phyloP scores from a whole-genome alignment of 208 protist species.

The Acanthamoeba lugdunensis region DNA sequence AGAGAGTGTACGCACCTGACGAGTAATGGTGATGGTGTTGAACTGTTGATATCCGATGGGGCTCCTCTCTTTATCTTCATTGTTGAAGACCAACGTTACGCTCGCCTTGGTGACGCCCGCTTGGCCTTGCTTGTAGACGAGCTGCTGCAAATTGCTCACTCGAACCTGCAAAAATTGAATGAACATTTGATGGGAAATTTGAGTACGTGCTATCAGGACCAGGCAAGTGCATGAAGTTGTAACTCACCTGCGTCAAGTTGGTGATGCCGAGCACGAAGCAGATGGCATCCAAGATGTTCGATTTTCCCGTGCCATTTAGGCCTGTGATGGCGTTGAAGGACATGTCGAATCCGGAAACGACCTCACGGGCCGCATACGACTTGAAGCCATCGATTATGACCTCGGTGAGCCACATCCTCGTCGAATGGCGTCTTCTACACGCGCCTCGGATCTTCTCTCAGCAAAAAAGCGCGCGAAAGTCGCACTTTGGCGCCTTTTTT shows the following conservation, averaged over 20 bases:
- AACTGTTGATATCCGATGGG: constrained; percentile 97
- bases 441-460: not conserved
- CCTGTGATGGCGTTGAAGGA: constrained; percentile 99
- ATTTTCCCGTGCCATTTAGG: constrained; percentile 95
- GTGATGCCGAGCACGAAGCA: constrained; percentile 99
- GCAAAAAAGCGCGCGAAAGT: not conserved
- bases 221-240: not conserved
- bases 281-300: constrained; percentile 99
- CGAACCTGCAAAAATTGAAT: constrained; percentile 88
- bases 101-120: constrained; percentile 98
- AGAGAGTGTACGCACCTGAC: constrained; percentile 86
- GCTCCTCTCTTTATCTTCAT: constrained; percentile 93
- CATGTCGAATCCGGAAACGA: constrained; percentile 95
- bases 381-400: constrained; percentile 99
- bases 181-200: not conserved
- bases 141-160: constrained; percentile 95
- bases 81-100: constrained; percentile 99
- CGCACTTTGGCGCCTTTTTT: not conserved
- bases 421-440: not conserved
- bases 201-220: not conserved
- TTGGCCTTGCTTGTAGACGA: constrained; percentile 99
- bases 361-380: constrained; percentile 97
- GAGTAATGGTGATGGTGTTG: constrained; percentile 96
- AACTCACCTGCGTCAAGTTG: constrained; percentile 92
- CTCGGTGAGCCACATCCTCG: constrained; percentile 97